Evolutionary conservation across 1,139 yeast species (phyloP).

Genomic region (Scheffersomyces segobiensis): DNA sequence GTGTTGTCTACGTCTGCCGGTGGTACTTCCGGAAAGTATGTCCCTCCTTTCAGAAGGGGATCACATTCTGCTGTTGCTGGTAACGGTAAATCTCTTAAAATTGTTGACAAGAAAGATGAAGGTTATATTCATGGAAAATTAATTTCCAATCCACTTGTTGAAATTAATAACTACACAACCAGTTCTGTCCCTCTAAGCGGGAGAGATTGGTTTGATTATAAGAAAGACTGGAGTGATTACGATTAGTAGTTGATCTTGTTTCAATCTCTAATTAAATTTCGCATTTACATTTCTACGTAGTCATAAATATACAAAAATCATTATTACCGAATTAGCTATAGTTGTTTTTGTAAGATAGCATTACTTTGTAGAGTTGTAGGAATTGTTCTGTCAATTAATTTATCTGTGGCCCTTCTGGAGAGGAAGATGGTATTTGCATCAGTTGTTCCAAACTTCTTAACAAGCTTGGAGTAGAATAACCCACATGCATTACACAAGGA

Average conservation of each 20-base stretch:
- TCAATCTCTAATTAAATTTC: neutral
- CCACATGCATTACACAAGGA: slow-evolving; percentile 31
- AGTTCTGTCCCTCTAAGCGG: slow-evolving; percentile 45
- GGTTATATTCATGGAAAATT: slow-evolving; percentile 8
- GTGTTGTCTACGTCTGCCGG: slow-evolving; percentile 23
- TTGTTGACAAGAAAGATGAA: slow-evolving; percentile 3
- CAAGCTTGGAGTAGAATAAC: slow-evolving; percentile 25
- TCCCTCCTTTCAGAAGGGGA: slow-evolving; percentile 70
- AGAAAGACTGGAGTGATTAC: slow-evolving; percentile 37
- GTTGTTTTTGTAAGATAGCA: neutral
- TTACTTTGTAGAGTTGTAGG: slow-evolving; percentile 8
- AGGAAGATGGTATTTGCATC: slow-evolving; percentile 12
- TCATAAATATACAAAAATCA: neutral
- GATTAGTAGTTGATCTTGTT: slow-evolving; percentile 14
- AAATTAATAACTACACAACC: slow-evolving; percentile 21
- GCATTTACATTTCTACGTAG: neutral
- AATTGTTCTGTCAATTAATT: slow-evolving; percentile 11
- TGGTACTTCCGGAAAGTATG: slow-evolving; percentile 54
- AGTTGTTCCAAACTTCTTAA: slow-evolving; percentile 19
- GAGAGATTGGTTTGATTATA: slow-evolving; percentile 40
- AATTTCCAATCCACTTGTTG: slow-evolving; percentile 6
- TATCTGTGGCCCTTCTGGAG: slow-evolving; percentile 6
- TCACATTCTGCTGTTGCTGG: slow-evolving; percentile 22
- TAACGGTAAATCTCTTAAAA: neutral
- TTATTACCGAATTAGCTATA: neutral